Base-by-base conservation (phyloP, 164 flowering plant species). In the Litsea cubeba region DNA sequence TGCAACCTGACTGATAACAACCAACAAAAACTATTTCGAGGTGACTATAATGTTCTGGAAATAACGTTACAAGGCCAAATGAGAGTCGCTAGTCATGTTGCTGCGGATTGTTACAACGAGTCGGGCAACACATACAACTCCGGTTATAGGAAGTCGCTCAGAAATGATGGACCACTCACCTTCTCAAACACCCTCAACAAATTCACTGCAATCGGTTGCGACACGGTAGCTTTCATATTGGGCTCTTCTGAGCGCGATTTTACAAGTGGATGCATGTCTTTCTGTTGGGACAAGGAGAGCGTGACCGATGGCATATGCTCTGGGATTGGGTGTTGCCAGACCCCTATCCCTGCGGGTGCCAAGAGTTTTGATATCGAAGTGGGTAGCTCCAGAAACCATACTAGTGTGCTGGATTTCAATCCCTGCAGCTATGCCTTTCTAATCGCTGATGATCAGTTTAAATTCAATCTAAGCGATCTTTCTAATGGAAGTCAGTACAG, bases 291-390 rank as follows among this genome's bases (percentile, higher is more conserved):
- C 25, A 25, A 25, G 12, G 18, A 25, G 30, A 64, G 20, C 26
- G 30, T 72, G 15, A 62, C 20, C 3, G 22, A 72, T 11, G 72
- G 72, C 18, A 30, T 51, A 20, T 72, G 74, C 68, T 8, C 50
- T 22, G 74, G 67, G 35, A 32, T 15, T 15, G 68, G 74, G n/a
- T 72, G 67, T 24, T 62, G 74, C 26, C 74, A 72, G 14, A 23
- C 17, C 14, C 5, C 67, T 4, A 12, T 67, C 32, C 69, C n/a
- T 46, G 22, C 71, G 3, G 54, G 64, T 7, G 3, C n/a, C 35
- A 50, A 51, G 32, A 23, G 60, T 12, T 62, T 24, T 51, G 50
- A 76, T 5, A 72, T 81, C n/a, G 23, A 22, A 1, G 46, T 40
- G 46, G 0, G 2, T 40, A 40, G 46, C 46, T 1, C 8, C 46